Base-by-base conservation (phyloP, 805 yeast species). In the Brettanomyces naardenensis region DNA sequence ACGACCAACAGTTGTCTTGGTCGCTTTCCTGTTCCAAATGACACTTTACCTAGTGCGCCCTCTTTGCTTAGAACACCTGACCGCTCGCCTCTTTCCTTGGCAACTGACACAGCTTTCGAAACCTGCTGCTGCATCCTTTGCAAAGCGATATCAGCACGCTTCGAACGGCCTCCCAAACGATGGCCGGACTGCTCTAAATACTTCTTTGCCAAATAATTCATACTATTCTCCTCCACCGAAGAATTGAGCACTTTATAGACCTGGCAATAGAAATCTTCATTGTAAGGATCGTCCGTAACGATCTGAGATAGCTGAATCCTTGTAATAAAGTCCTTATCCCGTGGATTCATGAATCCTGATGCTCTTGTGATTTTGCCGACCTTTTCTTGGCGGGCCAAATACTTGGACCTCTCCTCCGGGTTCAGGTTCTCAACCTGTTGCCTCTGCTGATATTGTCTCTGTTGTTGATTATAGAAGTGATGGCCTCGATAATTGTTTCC, bases 121-220 rank as follows among this genome's bases (percentile, higher is more conserved):
- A 90, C 95, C 65, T 90, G 97, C 58, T 88, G 95, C 64, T 90
- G 97, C 95, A 92, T 86, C 69, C 97, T 80, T 66, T 86, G 95
- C 52, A 89, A 70, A 1, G 95, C 96, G 46, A 87, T 78, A 59
- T 86, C 95, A 6, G 89, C 90, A 58, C 90, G 70, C 62, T 79
- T 82, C 45, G 78, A 69, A 58, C 88, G 77, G 36, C 94, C 94
- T 51, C 95, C 95, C 40, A 85, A 66, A 61, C 92, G 75, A 61
- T 86, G 95, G 37, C 95, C 95, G 41, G 95, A 80, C 57, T 83
- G 94, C 53, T 86, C 92, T 55, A 88, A 66, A 53, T 89, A 89
- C 10, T 95, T 92, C 56, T 85, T 85, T 5, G 96, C 96, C 66
- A 89, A 81, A n/a, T 83, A 75, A 58, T 80, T 85, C 59, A 79